Evolutionary conservation across 805 yeast genomes (phyloP).

Genomic region (Phaffomyces opuntiae): DNA sequence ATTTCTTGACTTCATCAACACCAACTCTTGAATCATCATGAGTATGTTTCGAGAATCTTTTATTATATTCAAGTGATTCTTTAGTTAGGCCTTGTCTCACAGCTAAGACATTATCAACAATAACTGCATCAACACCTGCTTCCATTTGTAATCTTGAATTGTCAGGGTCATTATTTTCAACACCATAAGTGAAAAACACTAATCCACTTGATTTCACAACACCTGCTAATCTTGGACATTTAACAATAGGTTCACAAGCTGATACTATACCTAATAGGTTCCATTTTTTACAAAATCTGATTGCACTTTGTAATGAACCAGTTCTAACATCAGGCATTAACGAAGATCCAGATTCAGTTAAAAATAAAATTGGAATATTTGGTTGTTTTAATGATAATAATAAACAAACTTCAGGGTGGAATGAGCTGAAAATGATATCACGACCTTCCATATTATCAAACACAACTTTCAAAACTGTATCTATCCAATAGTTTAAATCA

Average conservation of each 20-base stretch:
- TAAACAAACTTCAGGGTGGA: slow-evolving; percentile 90
- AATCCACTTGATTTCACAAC: slow-evolving; percentile 89
- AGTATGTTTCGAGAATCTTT: neutral
- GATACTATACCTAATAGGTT: slow-evolving; percentile 86
- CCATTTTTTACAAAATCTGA: slow-evolving; percentile 87
- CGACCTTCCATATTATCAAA: slow-evolving; percentile 74
- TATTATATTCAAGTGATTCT: slow-evolving; percentile 9
- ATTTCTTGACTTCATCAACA: slow-evolving; percentile 1
- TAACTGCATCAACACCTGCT: slow-evolving; percentile 98
- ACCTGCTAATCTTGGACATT: slow-evolving; percentile 81
- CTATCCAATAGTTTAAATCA: slow-evolving; percentile 83
- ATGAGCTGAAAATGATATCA: slow-evolving; percentile 84
- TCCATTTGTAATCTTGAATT: slow-evolving; percentile 79
- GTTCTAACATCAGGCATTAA: slow-evolving; percentile 90
- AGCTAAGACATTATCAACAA: slow-evolving; percentile 89
- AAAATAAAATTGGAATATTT: slow-evolving; percentile 79
- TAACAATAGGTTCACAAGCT: slow-evolving; percentile 80
- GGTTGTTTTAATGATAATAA: slow-evolving; percentile 88
- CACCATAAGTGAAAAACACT: slow-evolving; percentile 91
- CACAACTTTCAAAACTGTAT: slow-evolving; percentile 72
- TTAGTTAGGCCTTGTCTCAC: slow-evolving; percentile 73
- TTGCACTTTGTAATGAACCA: slow-evolving; percentile 80
- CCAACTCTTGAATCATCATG: neutral
- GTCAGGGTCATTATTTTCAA: slow-evolving; percentile 75
- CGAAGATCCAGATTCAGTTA: slow-evolving; percentile 83